These are phyloP conservation scores for Lipomyces yamanashiensis DNA, from an alignment of 805 yeast genomes.

Conservation along the genomic window DNA sequence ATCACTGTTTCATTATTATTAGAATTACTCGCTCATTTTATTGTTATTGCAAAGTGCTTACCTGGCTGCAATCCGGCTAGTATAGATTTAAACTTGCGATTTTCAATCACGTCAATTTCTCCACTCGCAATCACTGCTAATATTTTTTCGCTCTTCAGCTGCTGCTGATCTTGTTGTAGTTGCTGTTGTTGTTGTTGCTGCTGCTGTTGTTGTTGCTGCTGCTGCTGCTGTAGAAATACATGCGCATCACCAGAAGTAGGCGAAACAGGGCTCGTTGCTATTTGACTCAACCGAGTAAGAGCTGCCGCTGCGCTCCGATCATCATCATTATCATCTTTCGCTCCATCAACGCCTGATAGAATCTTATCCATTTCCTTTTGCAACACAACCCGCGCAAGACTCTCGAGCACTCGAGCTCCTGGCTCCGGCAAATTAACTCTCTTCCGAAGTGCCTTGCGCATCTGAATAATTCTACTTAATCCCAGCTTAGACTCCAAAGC, in stretches of 20 bases:
- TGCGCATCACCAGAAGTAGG: no score
- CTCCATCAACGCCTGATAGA: slow-evolving; percentile 15
- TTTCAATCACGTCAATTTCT: not conserved
- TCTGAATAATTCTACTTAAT: slow-evolving; percentile 28
- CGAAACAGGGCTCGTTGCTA: no score
- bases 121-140: not conserved
- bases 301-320: slow-evolving; percentile 24
- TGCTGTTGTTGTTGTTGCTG: no score
- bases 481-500: slow-evolving; percentile 32
- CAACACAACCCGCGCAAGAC: slow-evolving; percentile 28
- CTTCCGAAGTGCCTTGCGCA: slow-evolving; percentile 23
- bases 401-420: slow-evolving; percentile 25
- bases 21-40: not conserved
- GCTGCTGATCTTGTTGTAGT: no score
- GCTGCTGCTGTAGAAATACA: no score
- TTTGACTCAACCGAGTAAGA: slow-evolving; percentile 9
- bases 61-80: slow-evolving; percentile 11
- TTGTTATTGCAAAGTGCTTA: not conserved
- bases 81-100: not conserved
- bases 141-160: not conserved
- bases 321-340: slow-evolving; percentile 13
- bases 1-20: slow-evolving; percentile 2
- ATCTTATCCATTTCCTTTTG: slow-evolving; percentile 32
- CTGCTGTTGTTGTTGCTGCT: no score
- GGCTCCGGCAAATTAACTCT: slow-evolving; percentile 8